Conservation (phyloP, 2,329 filamentous ascomycete genomes). For the Colletotrichum aenigma region DNA sequence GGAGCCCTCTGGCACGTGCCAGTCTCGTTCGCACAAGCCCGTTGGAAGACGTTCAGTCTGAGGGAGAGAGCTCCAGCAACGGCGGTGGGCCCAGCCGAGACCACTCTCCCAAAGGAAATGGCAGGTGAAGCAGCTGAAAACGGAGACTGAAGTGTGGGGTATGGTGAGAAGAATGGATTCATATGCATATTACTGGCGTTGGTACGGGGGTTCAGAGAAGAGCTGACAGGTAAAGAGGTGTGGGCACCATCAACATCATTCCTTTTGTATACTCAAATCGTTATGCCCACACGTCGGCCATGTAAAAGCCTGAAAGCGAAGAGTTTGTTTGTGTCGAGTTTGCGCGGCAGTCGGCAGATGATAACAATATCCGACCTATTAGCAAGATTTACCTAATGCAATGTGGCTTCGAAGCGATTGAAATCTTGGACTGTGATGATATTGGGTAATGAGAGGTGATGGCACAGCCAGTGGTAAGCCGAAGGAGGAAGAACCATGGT, state of each 20-base stretch:
- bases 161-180: not conserved
- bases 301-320: not conserved
- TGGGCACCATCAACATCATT: not conserved
- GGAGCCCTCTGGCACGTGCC: conserved; percentile 41
- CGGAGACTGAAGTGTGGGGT: not conserved
- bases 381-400: conserved; percentile 15
- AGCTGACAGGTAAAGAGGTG: not conserved
- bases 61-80: conserved; percentile 28
- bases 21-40: conserved; percentile 35
- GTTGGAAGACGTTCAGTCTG: conserved; percentile 32
- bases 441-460: not conserved
- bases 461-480: not conserved
- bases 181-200: not conserved
- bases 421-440: not conserved
- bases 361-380: not conserved
- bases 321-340: not conserved
- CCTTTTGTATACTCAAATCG: not conserved
- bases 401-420: not conserved
- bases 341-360: not conserved
- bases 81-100: conserved; percentile 4
- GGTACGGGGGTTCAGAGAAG: not conserved
- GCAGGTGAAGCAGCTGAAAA: not conserved
- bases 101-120: not conserved
- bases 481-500: not conserved
- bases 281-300: not conserved